Evolutionary conservation across 805 yeast genomes (phyloP).

Genomic region (Schizosaccharomyces japonicus): DNA sequence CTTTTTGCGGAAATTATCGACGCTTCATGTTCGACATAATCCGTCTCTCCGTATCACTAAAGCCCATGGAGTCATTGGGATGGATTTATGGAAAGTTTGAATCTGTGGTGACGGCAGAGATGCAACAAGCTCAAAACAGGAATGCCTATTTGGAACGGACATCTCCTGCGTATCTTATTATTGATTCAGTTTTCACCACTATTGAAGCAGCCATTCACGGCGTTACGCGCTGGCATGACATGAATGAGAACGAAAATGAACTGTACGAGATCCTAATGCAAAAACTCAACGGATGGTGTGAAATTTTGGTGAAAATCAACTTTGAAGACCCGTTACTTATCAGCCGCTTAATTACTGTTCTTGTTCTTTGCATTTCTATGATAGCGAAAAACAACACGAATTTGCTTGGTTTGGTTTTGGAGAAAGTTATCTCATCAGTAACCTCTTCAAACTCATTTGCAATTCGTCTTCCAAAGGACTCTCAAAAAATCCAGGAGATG

Average conservation of each 20-base stretch:
- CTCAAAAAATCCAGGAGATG: conserved; percentile 44
- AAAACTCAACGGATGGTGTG: conserved; percentile 36
- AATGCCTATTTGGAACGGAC: conserved; percentile 14
- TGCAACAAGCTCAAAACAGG: neutral
- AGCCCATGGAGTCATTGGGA: conserved; percentile 53
- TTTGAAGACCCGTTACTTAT: conserved; percentile 58
- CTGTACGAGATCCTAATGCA: conserved; percentile 29
- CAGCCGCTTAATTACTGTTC: conserved; percentile 69
- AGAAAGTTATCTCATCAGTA: conserved; percentile 62
- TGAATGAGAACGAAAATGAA: conserved; percentile 23
- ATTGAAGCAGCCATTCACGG: conserved; percentile 83
- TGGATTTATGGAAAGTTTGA: conserved; percentile 59
- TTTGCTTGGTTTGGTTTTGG: conserved; percentile 54
- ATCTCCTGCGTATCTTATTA: conserved; percentile 42
- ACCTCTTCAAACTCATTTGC: conserved; percentile 23
- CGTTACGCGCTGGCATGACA: conserved; percentile 53
- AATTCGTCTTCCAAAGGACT: conserved; percentile 34
- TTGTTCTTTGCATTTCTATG: conserved; percentile 82
- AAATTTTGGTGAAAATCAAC: conserved; percentile 39
- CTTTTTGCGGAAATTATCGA: conserved; percentile 57
- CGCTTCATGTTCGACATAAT: conserved; percentile 77
- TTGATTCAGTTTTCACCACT: conserved; percentile 59
- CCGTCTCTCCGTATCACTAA: conserved; percentile 63
- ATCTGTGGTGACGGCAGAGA: conserved; percentile 21
- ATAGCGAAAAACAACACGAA: conserved; percentile 48